phyloP scores from a whole-genome alignment of 495 filamentous ascomycete genomes.

The Apodospora peruviana region DNA sequence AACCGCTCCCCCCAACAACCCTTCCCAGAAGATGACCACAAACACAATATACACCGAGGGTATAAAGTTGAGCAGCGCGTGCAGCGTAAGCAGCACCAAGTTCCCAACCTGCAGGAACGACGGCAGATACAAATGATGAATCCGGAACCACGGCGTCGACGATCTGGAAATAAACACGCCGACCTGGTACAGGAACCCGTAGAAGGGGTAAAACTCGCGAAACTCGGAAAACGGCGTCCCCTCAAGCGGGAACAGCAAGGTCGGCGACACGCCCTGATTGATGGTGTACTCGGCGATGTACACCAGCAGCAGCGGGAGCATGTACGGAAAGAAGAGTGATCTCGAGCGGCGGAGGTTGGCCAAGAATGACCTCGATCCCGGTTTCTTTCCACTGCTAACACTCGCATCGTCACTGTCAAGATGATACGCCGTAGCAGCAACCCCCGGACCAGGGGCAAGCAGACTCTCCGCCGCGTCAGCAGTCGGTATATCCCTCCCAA shows the following conservation, averaged over 20 bases:
- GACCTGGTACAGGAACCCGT: constrained; percentile 85
- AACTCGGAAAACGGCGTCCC: constrained; percentile 72
- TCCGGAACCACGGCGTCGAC: constrained; percentile 76
- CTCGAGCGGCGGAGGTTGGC: constrained; percentile 39
- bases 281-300: constrained; percentile 96
- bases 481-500: constrained; percentile 17
- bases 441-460: constrained; percentile 25
- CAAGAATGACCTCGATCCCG: constrained; percentile 34
- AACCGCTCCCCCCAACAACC: constrained; percentile 79
- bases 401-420: background rate
- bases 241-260: constrained; percentile 75
- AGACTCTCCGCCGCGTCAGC: constrained; percentile 29
- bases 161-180: constrained; percentile 93
- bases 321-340: constrained; percentile 52
- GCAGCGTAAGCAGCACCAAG: constrained; percentile 63
- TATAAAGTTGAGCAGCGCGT: constrained; percentile 72
- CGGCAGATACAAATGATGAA: constrained; percentile 75
- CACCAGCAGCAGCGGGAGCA: constrained; percentile 86
- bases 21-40: constrained; percentile 88
- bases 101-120: constrained; percentile 81
- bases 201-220: constrained; percentile 85
- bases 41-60: constrained; percentile 82
- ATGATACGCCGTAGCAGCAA: constrained; percentile 22
- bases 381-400: constrained; percentile 3
- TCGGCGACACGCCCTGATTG: constrained; percentile 88